A percentile compares a stretch with the other conserved stretches of the same genome.
phyloP scores from a whole-genome alignment of 176 grass and related monocot species.

The Alopecurus myosuroides region DNA sequence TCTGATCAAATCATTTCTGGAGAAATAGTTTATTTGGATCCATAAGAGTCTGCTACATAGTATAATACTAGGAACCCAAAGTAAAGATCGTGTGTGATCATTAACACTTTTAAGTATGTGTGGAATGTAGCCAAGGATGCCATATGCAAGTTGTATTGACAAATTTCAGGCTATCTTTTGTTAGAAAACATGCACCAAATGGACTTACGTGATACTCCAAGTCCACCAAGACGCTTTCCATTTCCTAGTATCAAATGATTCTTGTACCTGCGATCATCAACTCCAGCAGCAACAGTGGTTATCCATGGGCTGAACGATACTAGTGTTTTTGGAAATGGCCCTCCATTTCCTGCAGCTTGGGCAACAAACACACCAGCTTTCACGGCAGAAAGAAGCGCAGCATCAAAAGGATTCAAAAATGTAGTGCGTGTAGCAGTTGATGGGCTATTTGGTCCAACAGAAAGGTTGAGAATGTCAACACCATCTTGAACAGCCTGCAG shows the following conservation, averaged over 20 bases:
- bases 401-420: conserved; percentile 97
- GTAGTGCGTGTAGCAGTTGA: conserved; percentile 82
- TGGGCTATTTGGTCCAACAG: conserved; percentile 96
- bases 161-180: neutral
- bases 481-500: conserved; percentile 94
- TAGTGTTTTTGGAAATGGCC: conserved; percentile 96
- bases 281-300: conserved; percentile 89
- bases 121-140: neutral
- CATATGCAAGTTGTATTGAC: neutral
- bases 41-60: neutral
- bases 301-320: conserved; percentile 99
- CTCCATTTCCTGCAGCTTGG: conserved; percentile 95
- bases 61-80: neutral
- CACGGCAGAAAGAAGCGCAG: conserved; percentile 92
- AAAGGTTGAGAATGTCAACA: conserved; percentile 96
- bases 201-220: conserved; percentile 95
- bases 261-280: conserved; percentile 98
- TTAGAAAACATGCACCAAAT: neutral
- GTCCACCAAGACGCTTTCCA: conserved; percentile 75
- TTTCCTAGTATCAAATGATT: conserved; percentile 93
- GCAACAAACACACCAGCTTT: conserved; percentile 98
- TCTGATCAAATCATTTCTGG: conserved; percentile 3
- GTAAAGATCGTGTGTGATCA: neutral
- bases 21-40: neutral
- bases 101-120: conserved; percentile 4